Evolutionary conservation across 345 rosid species (phyloP).

Genomic region (Acer yangbiense): DNA sequence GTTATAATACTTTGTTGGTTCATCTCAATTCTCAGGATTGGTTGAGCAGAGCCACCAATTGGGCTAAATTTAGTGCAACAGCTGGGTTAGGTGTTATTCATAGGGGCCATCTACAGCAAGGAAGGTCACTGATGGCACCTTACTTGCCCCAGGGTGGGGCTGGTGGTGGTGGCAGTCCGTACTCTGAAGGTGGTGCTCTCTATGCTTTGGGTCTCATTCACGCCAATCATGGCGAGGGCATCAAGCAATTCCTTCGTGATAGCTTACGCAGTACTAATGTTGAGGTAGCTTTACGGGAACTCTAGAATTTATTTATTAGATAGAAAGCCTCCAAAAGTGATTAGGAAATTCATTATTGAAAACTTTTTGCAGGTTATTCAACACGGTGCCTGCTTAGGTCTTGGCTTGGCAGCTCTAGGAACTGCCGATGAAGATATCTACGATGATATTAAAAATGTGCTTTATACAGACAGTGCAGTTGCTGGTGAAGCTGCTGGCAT

Average conservation of each 20-base stretch:
- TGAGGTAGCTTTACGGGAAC: constrained; percentile 54
- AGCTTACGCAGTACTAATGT: constrained; percentile 86
- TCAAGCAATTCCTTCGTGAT: constrained; percentile 93
- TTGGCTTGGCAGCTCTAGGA: constrained; percentile 97
- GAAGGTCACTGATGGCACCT: constrained; percentile 97
- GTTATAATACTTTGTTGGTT: constrained; percentile 11
- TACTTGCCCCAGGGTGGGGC: constrained; percentile 98
- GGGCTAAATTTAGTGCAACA: constrained; percentile 99
- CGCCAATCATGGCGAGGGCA: constrained; percentile 99
- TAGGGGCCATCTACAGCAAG: constrained; percentile 95
- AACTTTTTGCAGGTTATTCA: constrained; percentile 79
- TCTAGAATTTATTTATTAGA: background rate
- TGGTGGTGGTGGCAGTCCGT: constrained; percentile 97
- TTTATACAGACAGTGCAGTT: constrained; percentile 93
- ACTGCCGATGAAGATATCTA: constrained; percentile 96
- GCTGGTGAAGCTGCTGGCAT: constrained; percentile 99
- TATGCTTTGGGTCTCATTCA: constrained; percentile 98
- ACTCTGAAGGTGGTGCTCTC: constrained; percentile 98
- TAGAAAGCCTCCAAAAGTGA: background rate
- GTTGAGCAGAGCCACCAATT: constrained; percentile 99
- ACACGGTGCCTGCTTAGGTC: constrained; percentile 99
- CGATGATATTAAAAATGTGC: constrained; percentile 84
- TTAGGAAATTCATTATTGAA: constrained; percentile 13
- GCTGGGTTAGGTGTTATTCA: constrained; percentile 99
- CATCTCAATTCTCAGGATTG: constrained; percentile 68